These are phyloP conservation scores for Sclerotinia glacialis DNA, from an alignment of 2,329 filamentous ascomycete species.

Conservation along the genomic window DNA sequence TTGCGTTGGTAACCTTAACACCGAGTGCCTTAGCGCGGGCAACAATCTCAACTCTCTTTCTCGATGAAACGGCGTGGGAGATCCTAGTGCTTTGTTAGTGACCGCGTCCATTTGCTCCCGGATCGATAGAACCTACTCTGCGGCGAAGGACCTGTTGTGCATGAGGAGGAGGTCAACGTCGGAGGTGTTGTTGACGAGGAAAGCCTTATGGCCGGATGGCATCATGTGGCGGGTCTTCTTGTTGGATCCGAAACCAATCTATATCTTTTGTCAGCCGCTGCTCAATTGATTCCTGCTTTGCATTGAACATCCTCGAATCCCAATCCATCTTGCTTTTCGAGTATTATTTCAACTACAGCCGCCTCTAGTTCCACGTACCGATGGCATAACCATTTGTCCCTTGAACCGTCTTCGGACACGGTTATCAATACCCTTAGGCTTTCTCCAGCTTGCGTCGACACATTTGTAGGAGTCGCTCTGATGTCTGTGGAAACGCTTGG, in stretches of 20 bases:
- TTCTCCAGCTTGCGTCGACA: slow-evolving; percentile 89
- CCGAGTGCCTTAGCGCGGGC: slow-evolving; percentile 95
- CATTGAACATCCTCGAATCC: slow-evolving; percentile 19
- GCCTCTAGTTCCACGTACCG: slow-evolving; percentile 63
- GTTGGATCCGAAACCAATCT: slow-evolving; percentile 99
- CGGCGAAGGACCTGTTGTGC: slow-evolving; percentile 99
- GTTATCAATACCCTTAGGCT: slow-evolving; percentile 99
- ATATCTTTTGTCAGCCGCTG: slow-evolving; percentile 35
- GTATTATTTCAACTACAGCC: neutral
- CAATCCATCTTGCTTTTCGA: neutral
- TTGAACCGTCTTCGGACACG: slow-evolving; percentile 95
- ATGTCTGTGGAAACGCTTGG: slow-evolving; percentile 93
- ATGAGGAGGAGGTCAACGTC: slow-evolving; percentile 98
- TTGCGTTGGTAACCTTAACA: slow-evolving; percentile 99
- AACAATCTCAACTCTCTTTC: slow-evolving; percentile 98
- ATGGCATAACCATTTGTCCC: slow-evolving; percentile 94
- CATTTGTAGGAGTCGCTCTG: slow-evolving; percentile 97
- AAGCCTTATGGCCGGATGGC: slow-evolving; percentile 99
- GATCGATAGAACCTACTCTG: slow-evolving; percentile 69
- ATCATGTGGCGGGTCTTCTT: slow-evolving; percentile 99
- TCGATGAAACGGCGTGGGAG: slow-evolving; percentile 93
- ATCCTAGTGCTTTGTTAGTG: slow-evolving; percentile 60
- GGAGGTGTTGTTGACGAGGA: slow-evolving; percentile 95
- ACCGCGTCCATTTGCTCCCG: neutral
- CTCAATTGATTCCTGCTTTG: slow-evolving; percentile 9